A percentile compares a stretch with the other conserved stretches of the same genome.
phyloP scores from a whole-genome alignment of 305 asterid species.

The Salvia sclarea region DNA sequence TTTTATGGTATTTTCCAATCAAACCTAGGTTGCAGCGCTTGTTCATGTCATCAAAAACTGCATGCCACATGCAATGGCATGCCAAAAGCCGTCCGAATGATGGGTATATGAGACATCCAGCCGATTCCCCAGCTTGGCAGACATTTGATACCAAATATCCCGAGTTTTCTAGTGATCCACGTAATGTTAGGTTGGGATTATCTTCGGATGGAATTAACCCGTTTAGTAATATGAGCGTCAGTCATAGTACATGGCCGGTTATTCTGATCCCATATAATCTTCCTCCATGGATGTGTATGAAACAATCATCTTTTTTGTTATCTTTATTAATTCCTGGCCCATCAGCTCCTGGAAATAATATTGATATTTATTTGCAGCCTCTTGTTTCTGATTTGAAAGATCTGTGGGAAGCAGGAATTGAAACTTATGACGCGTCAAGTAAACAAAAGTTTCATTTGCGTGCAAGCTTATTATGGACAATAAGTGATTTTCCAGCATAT shows the following conservation, averaged over 20 bases:
- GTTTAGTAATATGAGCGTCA: neutral
- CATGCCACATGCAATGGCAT: constrained; percentile 12
- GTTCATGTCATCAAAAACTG: constrained; percentile 10
- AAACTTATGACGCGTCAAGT: neutral
- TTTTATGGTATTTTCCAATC: constrained; percentile 4
- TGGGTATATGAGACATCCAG: constrained; percentile 9
- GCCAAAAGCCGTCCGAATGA: neutral
- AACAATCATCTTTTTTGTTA: neutral
- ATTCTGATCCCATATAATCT: neutral
- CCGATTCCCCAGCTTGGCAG: neutral
- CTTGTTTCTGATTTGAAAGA: neutral
- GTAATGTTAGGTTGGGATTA: neutral
- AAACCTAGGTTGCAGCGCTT: constrained; percentile 11
- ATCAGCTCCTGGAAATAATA: neutral
- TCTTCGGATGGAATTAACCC: neutral
- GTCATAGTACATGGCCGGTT: neutral
- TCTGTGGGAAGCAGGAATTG: neutral
- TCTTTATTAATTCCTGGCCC: constrained; percentile 13
- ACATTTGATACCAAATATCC: neutral
- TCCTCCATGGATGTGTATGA: constrained; percentile 6
- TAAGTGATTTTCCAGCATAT: neutral
- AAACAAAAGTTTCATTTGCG: neutral
- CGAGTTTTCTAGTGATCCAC: neutral
- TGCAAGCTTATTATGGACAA: neutral
- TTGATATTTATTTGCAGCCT: constrained; percentile 3